These are phyloP conservation scores for Microsporum canis DNA, from an alignment of 2,329 filamentous ascomycete species.

Conservation along the genomic window DNA sequence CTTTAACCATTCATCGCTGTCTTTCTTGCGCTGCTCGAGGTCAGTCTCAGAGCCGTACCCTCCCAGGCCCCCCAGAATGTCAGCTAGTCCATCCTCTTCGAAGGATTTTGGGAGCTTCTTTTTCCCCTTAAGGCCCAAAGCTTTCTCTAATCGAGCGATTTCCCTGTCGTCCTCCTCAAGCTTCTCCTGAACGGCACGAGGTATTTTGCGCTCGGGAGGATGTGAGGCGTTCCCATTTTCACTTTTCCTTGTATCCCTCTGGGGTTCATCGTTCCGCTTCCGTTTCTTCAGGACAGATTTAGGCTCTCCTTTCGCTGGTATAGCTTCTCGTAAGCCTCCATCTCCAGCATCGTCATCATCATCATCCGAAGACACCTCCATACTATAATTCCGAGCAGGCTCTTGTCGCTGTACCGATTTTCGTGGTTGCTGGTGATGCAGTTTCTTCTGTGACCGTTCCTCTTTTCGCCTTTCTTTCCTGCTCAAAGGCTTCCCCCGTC, in stretches of 20 bases:
- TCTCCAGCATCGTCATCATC: constrained; percentile 24
- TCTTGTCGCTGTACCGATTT: constrained; percentile 1
- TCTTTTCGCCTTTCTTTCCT: constrained; percentile 59
- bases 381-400: constrained; percentile 5
- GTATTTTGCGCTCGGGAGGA: constrained; percentile 17
- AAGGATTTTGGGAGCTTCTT: constrained; percentile 64
- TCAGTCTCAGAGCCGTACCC: constrained; percentile 42
- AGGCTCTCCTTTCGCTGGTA: constrained; percentile 16
- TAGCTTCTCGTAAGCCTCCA: constrained; percentile 17
- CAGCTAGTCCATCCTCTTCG: constrained; percentile 70
- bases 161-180: constrained; percentile 75
- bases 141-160: constrained; percentile 77
- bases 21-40: constrained; percentile 47
- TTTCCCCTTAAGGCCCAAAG: constrained; percentile 62
- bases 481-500: constrained; percentile 19
- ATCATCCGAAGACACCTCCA: constrained; percentile 18
- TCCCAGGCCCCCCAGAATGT: constrained; percentile 59
- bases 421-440: constrained; percentile 22
- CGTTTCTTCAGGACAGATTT: constrained; percentile 30
- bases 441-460: constrained; percentile 52
- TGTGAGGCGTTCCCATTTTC: constrained; percentile 16
- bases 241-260: constrained; percentile 19
- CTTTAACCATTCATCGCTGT: constrained; percentile 51
- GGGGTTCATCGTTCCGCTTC: constrained; percentile 12
- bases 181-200: constrained; percentile 45